Conservation (phyloP, 1,284 basidiomycete species). For the Peniophora sp. region DNA sequence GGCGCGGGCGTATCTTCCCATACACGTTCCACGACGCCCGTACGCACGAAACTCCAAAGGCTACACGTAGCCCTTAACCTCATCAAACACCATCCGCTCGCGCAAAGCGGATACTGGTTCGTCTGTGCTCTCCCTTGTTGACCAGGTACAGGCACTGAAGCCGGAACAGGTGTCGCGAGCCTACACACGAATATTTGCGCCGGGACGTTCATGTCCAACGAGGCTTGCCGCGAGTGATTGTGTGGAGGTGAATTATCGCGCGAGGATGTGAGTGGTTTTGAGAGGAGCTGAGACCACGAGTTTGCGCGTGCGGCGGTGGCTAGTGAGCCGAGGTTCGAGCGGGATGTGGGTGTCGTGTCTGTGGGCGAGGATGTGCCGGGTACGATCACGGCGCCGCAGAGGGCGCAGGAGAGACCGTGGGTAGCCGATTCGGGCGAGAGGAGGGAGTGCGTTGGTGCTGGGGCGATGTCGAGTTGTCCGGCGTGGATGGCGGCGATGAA, state of each 20-base stretch:
- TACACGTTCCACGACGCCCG: constrained; percentile 72
- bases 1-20: constrained; percentile 73
- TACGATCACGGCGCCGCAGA: constrained; percentile 63
- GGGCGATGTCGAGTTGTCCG: constrained; percentile 87
- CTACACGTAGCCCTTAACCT: constrained; percentile 84
- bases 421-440: constrained; percentile 34
- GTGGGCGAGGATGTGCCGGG: constrained; percentile 21
- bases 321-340: constrained; percentile 7
- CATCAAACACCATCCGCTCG: constrained; percentile 69
- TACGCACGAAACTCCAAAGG: constrained; percentile 85
- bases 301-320: constrained; percentile 19
- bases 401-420: constrained; percentile 48
- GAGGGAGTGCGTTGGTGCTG: constrained; percentile 51
- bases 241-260: constrained; percentile 16
- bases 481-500: constrained; percentile 82
- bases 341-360: neutral
- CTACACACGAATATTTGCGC: neutral
- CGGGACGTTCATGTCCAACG: neutral
- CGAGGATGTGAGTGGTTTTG: constrained; percentile 29
- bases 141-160: neutral
- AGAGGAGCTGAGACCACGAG: constrained; percentile 47
- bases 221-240: constrained; percentile 17
- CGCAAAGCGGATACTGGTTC: constrained; percentile 63
- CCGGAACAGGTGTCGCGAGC: neutral
- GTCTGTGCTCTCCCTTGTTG: constrained; percentile 1